Conservation (phyloP, 2,329 filamentous ascomycete species). For the Cladosporium sp. region DNA sequence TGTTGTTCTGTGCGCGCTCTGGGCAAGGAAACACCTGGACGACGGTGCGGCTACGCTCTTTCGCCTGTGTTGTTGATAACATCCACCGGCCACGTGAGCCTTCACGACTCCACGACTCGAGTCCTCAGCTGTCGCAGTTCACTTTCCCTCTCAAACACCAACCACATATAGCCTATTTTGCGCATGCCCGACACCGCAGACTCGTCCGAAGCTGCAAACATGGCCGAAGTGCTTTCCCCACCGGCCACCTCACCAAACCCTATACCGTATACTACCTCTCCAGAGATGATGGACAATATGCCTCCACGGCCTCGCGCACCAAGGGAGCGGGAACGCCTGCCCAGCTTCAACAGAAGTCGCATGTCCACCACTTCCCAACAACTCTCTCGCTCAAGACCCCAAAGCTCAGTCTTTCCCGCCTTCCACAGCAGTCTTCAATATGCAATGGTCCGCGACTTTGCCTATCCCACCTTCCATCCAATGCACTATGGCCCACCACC, state of each 20-base stretch:
- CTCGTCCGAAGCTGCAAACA: background rate
- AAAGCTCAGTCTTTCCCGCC: conserved; percentile 70
- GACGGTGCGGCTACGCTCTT: background rate
- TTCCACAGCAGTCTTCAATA: conserved; percentile 85
- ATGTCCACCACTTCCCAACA: conserved; percentile 7
- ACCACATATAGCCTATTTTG: background rate
- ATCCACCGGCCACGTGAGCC: background rate
- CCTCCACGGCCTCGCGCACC: background rate
- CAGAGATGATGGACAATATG: background rate
- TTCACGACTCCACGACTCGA: background rate
- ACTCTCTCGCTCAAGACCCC: conserved; percentile 41
- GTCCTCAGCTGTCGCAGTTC: background rate
- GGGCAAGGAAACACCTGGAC: background rate
- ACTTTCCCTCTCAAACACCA: background rate
- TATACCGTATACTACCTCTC: conserved; percentile 8
- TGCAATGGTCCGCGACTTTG: conserved; percentile 92
- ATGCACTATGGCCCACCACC: conserved; percentile 92
- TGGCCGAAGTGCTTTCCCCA: conserved; percentile 6
- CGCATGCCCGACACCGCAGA: background rate
- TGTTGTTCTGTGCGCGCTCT: background rate
- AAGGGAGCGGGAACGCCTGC: background rate
- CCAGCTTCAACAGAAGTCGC: conserved; percentile 9
- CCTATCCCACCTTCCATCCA: conserved; percentile 76
- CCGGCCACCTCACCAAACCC: background rate
- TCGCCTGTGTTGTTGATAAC: background rate